Base-by-base conservation (phyloP, 345 rosid species). In the Gossypium longicalyx region DNA sequence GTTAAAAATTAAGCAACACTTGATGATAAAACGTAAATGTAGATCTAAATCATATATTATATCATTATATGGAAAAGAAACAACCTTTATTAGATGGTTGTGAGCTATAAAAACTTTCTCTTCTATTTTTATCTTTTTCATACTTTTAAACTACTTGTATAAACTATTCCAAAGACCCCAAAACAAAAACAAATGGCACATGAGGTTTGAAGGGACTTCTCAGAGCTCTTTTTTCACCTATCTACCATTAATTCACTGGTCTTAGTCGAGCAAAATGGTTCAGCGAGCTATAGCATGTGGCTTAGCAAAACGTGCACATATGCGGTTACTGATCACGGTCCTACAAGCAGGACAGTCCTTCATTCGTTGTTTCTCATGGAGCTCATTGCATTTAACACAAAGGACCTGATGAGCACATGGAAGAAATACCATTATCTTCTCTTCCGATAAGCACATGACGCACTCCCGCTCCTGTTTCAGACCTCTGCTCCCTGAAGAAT, bases 381-480 rank as follows among this genome's bases (percentile, higher is more conserved):
- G 82, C 80, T 83, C 82, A 76, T 85, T 90, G 80, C 91, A 88
- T 29, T 73, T 73, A 11, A 64, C 27, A 67, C 90, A 88, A 0
- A 90, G 82, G 10, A 88, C 87, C 74, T 85, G 89, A 82, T 88
- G 91, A 59, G 91, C 87, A 80, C 95, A 88, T 4, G 91, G 95
- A 52, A 90, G 80, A 76, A 88, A 86, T 2, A 88, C 80, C 76
- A 88, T 84, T 1, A 82, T 73, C 80, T 80, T 85, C 82, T 87
- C 91, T 66, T 87, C 91, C 9, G 87, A 79, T 59, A 86, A 77
- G 84, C 92, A 90, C 92, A 90, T 87, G 34, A 90, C 78, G 11
- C 87, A 75, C 76, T 80, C 83, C 68, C 60, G 38, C 48, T 86
- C 85, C 3, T 52, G 54, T 70, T 65, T 83, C 20, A 79, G 17